phyloP scores from a whole-genome alignment of 768 basidiomycete genomes.

The Amanita muscaria region DNA sequence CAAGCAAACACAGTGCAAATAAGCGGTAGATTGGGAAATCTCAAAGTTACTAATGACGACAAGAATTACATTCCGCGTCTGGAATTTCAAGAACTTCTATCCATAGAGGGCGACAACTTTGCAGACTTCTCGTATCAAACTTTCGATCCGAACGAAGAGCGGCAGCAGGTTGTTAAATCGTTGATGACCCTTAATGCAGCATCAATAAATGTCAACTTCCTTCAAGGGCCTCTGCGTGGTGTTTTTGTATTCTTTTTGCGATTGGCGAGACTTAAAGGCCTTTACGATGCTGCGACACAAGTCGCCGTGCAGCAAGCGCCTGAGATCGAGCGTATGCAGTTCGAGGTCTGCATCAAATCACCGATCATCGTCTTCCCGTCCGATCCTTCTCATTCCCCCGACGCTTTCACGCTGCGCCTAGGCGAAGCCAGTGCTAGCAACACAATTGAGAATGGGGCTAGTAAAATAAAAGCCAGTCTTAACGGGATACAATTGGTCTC shows the following conservation, averaged over 20 bases:
- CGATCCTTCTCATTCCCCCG: slow-evolving; percentile 47
- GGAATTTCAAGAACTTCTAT: slow-evolving; percentile 77
- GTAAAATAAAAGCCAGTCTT: slow-evolving; percentile 66
- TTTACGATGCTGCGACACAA: slow-evolving; percentile 91
- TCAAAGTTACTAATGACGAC: slow-evolving; percentile 75
- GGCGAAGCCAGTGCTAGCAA: slow-evolving; percentile 87
- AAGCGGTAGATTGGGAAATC: slow-evolving; percentile 72
- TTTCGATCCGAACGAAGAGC: slow-evolving; percentile 63
- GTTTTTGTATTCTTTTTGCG: slow-evolving; percentile 78
- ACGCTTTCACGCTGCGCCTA: slow-evolving; percentile 72
- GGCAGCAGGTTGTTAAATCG: slow-evolving; percentile 74
- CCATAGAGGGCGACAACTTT: slow-evolving; percentile 90
- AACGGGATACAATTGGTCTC: slow-evolving; percentile 80
- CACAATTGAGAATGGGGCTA: slow-evolving; percentile 45
- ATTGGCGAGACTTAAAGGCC: slow-evolving; percentile 82
- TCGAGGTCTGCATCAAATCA: slow-evolving; percentile 81
- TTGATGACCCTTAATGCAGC: slow-evolving; percentile 76
- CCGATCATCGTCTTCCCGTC: slow-evolving; percentile 89
- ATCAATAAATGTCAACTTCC: slow-evolving; percentile 81
- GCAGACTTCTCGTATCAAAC: slow-evolving; percentile 94
- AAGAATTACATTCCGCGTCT: slow-evolving; percentile 38
- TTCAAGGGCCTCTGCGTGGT: slow-evolving; percentile 85
- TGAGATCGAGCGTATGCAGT: slow-evolving; percentile 92
- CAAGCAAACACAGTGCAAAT: slow-evolving; percentile 67
- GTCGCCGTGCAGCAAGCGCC: slow-evolving; percentile 88